Evolutionary conservation across 139 green algal genomes (phyloP).

Genomic region (Chlamydomonas asymmetrica): DNA sequence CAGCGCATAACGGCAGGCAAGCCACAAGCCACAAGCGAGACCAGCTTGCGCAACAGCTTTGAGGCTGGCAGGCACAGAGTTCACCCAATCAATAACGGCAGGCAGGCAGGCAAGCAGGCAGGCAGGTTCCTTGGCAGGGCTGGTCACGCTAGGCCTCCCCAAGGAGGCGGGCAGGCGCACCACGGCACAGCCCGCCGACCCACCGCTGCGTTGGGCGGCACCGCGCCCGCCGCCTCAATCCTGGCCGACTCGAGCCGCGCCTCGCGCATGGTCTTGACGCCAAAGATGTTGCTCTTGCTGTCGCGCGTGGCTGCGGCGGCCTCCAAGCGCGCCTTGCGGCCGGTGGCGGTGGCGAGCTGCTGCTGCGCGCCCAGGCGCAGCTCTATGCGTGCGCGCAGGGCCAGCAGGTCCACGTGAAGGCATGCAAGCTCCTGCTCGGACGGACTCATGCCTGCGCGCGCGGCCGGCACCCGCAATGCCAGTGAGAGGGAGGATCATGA

Average conservation of each 20-base stretch:
- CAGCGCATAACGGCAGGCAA: too few species aligned
- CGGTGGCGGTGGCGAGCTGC: slow-evolving; percentile 34
- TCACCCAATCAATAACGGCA: not conserved
- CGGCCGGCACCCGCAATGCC: not conserved
- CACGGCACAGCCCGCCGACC: too few species aligned
- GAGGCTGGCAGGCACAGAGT: too few species aligned
- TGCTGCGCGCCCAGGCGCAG: slow-evolving; percentile 54
- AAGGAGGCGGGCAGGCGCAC: too few species aligned
- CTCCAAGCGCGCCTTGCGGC: slow-evolving; percentile 5
- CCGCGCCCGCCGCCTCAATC: slow-evolving; percentile 24
- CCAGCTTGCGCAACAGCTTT: too few species aligned
- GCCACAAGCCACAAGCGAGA: too few species aligned
- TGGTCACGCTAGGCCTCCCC: not conserved
- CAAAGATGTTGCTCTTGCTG: slow-evolving; percentile 58
- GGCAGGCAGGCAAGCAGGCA: not conserved
- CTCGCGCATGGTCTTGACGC: slow-evolving; percentile 50
- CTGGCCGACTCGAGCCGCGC: slow-evolving; percentile 38
- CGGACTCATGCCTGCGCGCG: slow-evolving; percentile 48
- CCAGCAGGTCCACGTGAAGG: slow-evolving; percentile 60
- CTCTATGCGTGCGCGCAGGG: slow-evolving; percentile 55
- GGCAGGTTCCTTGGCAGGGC: not conserved
- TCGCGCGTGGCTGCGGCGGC: slow-evolving; percentile 33
- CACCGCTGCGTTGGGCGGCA: slow-evolving; percentile 34
- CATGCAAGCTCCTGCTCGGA: slow-evolving; percentile 61
- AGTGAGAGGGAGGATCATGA: not conserved